Evolutionary conservation across 1,139 yeast species (phyloP).

Genomic region (Waltiozyma sp.): DNA sequence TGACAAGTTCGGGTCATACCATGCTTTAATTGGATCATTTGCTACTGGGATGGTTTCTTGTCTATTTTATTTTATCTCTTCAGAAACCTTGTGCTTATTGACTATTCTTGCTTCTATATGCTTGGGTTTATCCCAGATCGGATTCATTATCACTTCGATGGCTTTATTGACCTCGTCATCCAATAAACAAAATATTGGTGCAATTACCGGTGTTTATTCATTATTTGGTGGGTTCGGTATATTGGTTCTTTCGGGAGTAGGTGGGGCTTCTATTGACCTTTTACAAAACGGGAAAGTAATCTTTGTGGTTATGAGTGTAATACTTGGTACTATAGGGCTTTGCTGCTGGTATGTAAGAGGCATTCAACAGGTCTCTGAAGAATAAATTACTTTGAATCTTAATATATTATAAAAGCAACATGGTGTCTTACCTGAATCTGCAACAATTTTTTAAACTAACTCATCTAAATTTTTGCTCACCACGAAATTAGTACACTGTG

Average conservation of each 20-base stretch:
- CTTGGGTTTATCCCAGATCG: slow-evolving; percentile 45
- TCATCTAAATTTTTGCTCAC: too few species aligned
- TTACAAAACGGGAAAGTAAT: slow-evolving; percentile 36
- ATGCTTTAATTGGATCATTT: slow-evolving; percentile 25
- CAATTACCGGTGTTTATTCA: slow-evolving; percentile 58
- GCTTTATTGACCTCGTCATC: slow-evolving; percentile 32
- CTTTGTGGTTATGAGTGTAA: slow-evolving; percentile 26
- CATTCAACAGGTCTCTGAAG: not conserved
- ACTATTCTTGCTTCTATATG: slow-evolving; percentile 24
- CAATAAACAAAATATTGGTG: slow-evolving; percentile 33
- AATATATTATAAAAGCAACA: too few species aligned
- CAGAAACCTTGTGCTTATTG: slow-evolving; percentile 23
- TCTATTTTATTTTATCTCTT: slow-evolving; percentile 22
- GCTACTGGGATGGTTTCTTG: slow-evolving; percentile 28
- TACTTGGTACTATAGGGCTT: not conserved
- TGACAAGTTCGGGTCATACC: slow-evolving; percentile 37
- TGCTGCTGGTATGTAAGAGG: not conserved
- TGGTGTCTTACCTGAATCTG: too few species aligned
- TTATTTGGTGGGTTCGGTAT: slow-evolving; percentile 66
- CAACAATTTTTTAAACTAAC: too few species aligned
- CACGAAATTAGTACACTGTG: too few species aligned
- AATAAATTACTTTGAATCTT: too few species aligned
- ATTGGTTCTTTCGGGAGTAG: slow-evolving; percentile 43
- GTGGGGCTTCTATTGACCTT: slow-evolving; percentile 49
- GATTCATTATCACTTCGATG: slow-evolving; percentile 44